Evolutionary conservation across 2,329 filamentous ascomycete species (phyloP), one percentile per base, ranked within the genome.

Genomic region (Fusarium tricinctum): DNA sequence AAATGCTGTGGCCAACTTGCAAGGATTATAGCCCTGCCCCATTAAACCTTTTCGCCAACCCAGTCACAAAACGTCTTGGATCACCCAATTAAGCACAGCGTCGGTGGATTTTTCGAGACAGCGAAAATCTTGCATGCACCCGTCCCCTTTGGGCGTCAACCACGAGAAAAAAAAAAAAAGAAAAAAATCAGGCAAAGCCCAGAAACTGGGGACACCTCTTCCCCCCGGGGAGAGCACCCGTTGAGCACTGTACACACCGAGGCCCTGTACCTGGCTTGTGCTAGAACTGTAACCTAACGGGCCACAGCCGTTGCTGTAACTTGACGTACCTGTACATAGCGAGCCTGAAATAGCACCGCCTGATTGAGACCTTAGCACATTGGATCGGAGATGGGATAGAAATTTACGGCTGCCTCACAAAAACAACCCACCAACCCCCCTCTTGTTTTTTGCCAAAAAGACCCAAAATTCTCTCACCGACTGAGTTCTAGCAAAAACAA

Each of bases 401-500:
- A 68, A 64, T 63, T 67, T 66, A 45, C 30, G 30, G 30, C 30
- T 33, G 30, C 50, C 58, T 61, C 40, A 56, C 38, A 60, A 57
- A 53, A 67, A 44, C 59, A 61, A 55, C 30, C 43, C 51, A 59
- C 57, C 55, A 39, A 54, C 60, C 66, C 60, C 66, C 62, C 61
- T 56, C 64, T 48, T 35, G 28, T 30, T 30, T 30, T 30, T 30
- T 13, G 10, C 28, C 39, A 45, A 35, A 46, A 45, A 19, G 63
- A 40, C 65, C 60, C 66, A 70, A 70, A 71, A 71, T 71, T 71
- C 69, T 71, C 69, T 71, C 69, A 71, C 69, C 69, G 69, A 71
- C 65, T 63, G 38, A 48, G 33, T 22, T 42, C 35, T 45, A 50
- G 50, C 49, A 63, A 44, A 44, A 58, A 52, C 53, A 59, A 66